Percentiles rank a stretch among this genome's conserved stretches.
Conservation (phyloP, 2,329 filamentous ascomycete species). For the Exophiala oligosperma region DNA sequence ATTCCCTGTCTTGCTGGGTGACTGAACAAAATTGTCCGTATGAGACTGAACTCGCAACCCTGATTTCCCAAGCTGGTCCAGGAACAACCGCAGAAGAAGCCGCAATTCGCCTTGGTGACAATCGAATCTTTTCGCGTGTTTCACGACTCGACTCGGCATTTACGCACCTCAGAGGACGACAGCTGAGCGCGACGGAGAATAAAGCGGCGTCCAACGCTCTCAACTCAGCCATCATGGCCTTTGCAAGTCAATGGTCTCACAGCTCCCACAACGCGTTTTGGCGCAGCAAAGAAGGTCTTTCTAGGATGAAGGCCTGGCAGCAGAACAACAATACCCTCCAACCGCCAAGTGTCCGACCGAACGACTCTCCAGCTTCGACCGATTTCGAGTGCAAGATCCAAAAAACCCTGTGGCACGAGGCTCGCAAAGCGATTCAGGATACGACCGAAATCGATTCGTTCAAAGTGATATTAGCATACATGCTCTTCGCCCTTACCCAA, state of each 20-base stretch:
- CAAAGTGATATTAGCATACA: constrained; percentile 45
- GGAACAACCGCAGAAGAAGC: constrained; percentile 42
- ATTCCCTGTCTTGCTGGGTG: constrained; percentile 24
- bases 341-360: not conserved
- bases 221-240: constrained; percentile 45
- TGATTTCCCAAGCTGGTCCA: constrained; percentile 32
- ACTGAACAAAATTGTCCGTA: constrained; percentile 35
- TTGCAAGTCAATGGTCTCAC: constrained; percentile 44
- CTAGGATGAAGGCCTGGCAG: constrained; percentile 11
- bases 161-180: constrained; percentile 38
- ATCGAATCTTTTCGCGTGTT: constrained; percentile 46
- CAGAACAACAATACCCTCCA: not conserved
- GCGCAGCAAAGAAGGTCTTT: constrained; percentile 21
- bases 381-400: constrained; percentile 37
- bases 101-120: constrained; percentile 47
- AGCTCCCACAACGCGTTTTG: constrained; percentile 23
- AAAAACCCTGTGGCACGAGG: constrained; percentile 44
- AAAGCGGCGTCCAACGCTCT: constrained; percentile 41
- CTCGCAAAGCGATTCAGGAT: constrained; percentile 39
- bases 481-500: constrained; percentile 49
- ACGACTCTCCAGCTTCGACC: constrained; percentile 11
- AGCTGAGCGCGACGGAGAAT: constrained; percentile 40
- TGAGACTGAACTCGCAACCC: constrained; percentile 25
- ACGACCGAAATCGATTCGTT: constrained; percentile 46
- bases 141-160: constrained; percentile 43